phyloP scores from a whole-genome alignment of 1,284 basidiomycete genomes.

The Pisolithus thermaeus region DNA sequence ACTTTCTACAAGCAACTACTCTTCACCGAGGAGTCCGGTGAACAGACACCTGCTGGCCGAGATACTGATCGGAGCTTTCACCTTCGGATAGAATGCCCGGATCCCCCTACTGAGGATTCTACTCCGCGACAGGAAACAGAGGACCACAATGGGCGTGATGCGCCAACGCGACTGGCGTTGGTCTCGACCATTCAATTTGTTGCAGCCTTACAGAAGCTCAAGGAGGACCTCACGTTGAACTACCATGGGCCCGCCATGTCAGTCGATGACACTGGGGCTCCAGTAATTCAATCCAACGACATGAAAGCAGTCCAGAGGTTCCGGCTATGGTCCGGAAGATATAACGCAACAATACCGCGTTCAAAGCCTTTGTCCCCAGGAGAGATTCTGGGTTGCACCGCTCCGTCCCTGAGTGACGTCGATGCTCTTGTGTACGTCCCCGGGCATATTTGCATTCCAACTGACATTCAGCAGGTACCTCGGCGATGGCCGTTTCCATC shows the following conservation, averaged over 20 bases:
- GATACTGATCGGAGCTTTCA: slow-evolving; percentile 45
- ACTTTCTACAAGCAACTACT: slow-evolving; percentile 57
- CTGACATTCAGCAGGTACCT: slow-evolving; percentile 67
- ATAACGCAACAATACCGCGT: slow-evolving; percentile 81
- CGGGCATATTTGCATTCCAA: slow-evolving; percentile 2
- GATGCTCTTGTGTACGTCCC: slow-evolving; percentile 79
- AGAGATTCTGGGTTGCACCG: slow-evolving; percentile 96
- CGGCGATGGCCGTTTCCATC: slow-evolving; percentile 96
- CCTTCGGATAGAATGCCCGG: slow-evolving; percentile 51
- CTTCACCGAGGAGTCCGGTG: slow-evolving; percentile 44
- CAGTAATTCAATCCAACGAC: not conserved
- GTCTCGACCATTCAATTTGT: slow-evolving; percentile 97
- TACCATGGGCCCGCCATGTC: slow-evolving; percentile 8
- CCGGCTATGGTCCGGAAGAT: slow-evolving; percentile 55
- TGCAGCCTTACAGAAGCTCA: slow-evolving; percentile 81
- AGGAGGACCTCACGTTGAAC: slow-evolving; percentile 62
- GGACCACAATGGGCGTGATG: slow-evolving; percentile 3
- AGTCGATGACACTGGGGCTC: slow-evolving; percentile 1
- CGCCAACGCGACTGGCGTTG: slow-evolving; percentile 72
- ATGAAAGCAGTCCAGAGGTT: slow-evolving; percentile 10
- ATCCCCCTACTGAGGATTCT: slow-evolving; percentile 4
- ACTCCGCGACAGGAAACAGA: not conserved
- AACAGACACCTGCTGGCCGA: slow-evolving; percentile 47
- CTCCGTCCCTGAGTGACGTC: slow-evolving; percentile 73
- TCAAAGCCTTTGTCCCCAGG: slow-evolving; percentile 93